Conservation (phyloP, 1,284 basidiomycete species). For the Mixia osmundae region DNA sequence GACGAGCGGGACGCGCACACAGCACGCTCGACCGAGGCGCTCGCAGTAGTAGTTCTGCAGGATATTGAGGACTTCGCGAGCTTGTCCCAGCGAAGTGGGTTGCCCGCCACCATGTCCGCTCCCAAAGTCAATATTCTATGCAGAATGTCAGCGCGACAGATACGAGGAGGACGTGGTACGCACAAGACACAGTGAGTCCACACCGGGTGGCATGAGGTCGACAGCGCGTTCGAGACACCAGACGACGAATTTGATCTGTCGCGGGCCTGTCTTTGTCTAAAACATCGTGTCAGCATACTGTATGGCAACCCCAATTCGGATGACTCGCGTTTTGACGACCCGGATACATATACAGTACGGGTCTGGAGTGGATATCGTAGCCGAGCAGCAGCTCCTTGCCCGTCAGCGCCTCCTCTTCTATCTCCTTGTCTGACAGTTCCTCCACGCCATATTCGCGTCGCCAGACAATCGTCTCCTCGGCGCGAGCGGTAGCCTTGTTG, state of each 20-base stretch:
- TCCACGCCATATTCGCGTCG: slow-evolving; percentile 24
- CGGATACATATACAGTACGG: slow-evolving; percentile 24
- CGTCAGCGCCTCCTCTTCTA: slow-evolving; percentile 15
- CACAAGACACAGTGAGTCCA: slow-evolving; percentile 19
- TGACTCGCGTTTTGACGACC: slow-evolving; percentile 16
- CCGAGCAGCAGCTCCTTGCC: slow-evolving; percentile 24
- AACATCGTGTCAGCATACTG: slow-evolving; percentile 2
- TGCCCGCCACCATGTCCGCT: slow-evolving; percentile 12
- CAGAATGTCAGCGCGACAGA: no score
- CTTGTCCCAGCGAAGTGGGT: slow-evolving; percentile 15
- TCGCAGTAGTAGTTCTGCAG: slow-evolving; percentile 20
- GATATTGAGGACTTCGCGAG: slow-evolving; percentile 16
- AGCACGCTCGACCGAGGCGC: slow-evolving; percentile 22
- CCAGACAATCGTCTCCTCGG: slow-evolving; percentile 23
- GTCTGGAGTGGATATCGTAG: slow-evolving; percentile 22
- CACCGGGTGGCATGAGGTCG: slow-evolving; percentile 22
- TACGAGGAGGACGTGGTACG: no score
- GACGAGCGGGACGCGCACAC: slow-evolving; percentile 18
- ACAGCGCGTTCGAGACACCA: slow-evolving; percentile 24
- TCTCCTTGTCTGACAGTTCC: slow-evolving; percentile 12
- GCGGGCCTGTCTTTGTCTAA: slow-evolving; percentile 14
- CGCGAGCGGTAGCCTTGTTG: slow-evolving; percentile 18
- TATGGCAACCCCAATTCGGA: not conserved
- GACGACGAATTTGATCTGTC: slow-evolving; percentile 24
- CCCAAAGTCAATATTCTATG: slow-evolving; percentile 19